Evolutionary conservation across 2,329 filamentous ascomycete genomes (phyloP), one percentile per base, ranked within the genome.

Genomic region (Aspergillus hortae): DNA sequence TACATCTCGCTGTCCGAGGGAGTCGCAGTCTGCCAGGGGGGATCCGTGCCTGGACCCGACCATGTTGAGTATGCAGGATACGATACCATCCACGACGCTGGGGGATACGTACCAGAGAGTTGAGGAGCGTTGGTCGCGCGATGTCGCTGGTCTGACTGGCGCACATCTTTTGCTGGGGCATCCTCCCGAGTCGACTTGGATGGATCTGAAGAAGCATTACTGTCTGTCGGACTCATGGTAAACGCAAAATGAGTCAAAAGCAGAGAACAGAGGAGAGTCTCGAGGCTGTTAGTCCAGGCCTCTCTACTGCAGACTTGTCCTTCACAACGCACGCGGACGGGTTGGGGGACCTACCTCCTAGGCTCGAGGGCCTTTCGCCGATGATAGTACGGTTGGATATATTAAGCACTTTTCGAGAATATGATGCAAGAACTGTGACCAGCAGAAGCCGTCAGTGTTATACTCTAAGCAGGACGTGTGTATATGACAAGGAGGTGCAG

Each of bases 1-100:
- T 58, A 57, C 43, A 51, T 47, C 52, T 59, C 7, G 27, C 27
- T 61, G 41, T 60, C 48, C 45, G 57, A 48, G 54, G 53, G 59
- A 32, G 56, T 11, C 14, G 47, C 44, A 27, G 23, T 42, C 12
- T 44, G 50, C 30, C 33, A 44, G 30, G 25, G 53, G 21, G 42
- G 49, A 19, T 47, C 41, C 30, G 46, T 27, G 19, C 30, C 58
- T 61, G 50, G 23, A 38, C 44, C 19, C 30, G n/a, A 36, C 43
- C 14, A 11, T 17, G 3, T 23, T 11, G 6, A 23, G 45, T 4
- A 51, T 27, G 4, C 38, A 36, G 2, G 19, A n/a, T 7, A 14
- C 32, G 5, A 19, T 17, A 21, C 21, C 6, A 5, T 19, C 19
- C 11, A 11, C n/a, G 33, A 10, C 36, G 32, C 12, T 21, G 33